A percentile compares a stretch with the other conserved stretches of the same genome.
phyloP scores from a whole-genome alignment of 345 rosid species.

The Hibiscus mutabilis region DNA sequence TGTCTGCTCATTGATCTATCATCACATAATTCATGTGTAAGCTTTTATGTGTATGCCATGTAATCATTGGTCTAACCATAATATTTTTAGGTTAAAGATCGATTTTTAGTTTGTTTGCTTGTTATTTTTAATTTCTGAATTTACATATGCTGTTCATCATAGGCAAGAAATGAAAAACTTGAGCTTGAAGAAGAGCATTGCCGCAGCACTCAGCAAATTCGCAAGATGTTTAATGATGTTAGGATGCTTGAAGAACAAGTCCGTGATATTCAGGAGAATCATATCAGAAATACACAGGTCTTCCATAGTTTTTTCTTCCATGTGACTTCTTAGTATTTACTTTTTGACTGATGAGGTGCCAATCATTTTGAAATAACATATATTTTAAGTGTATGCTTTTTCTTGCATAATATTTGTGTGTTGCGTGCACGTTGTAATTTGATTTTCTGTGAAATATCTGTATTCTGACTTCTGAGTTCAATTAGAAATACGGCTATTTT shows the following conservation, averaged over 20 bases:
- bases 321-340: background rate
- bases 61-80: background rate
- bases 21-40: background rate
- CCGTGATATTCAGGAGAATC: conserved; percentile 66
- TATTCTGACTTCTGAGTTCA: background rate
- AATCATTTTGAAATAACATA: background rate
- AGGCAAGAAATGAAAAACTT: conserved; percentile 68
- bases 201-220: conserved; percentile 30
- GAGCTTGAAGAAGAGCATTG: conserved; percentile 49
- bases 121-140: background rate
- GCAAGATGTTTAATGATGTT: conserved; percentile 38
- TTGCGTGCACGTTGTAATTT: background rate
- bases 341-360: background rate
- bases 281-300: conserved; percentile 71
- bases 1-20: background rate
- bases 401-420: background rate
- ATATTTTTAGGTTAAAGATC: background rate
- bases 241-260: conserved; percentile 54
- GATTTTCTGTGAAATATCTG: background rate
- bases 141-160: conserved; percentile 5
- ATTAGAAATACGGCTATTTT: background rate
- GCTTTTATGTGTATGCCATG: background rate
- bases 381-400: background rate
- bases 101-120: background rate
- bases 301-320: background rate